A percentile compares a stretch with the other conserved stretches of the same genome.
Evolutionary conservation across 345 rosid species (phyloP).

Genomic region (Corymbia maculata): DNA sequence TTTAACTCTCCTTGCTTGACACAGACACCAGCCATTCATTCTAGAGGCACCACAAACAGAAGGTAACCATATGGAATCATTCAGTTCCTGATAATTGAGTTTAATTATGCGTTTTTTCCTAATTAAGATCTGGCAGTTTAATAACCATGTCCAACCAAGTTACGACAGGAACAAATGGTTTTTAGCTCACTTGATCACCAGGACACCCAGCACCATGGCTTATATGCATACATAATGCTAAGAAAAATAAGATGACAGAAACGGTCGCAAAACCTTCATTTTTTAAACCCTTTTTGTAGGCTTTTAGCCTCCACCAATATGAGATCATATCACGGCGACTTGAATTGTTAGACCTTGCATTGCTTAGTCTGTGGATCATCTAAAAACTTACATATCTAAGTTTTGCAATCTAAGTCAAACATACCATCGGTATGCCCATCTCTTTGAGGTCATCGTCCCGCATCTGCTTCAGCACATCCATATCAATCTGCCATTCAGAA

Average conservation of each 20-base stretch:
- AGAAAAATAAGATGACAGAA: neutral
- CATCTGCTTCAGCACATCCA: constrained; percentile 46
- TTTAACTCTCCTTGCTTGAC: neutral
- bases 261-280: neutral
- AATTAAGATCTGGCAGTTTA: neutral
- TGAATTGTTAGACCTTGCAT: neutral
- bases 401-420: neutral
- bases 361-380: neutral
- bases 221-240: neutral
- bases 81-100: neutral
- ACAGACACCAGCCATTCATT: neutral
- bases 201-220: neutral
- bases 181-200: neutral
- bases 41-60: neutral
- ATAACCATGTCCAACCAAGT: neutral
- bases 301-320: neutral
- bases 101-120: neutral
- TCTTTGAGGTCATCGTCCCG: constrained; percentile 40
- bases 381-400: neutral
- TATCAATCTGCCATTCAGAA: constrained; percentile 35
- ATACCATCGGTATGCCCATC: constrained; percentile 56
- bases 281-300: neutral
- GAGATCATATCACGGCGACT: neutral
- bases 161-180: neutral
- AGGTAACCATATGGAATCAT: neutral